Conservation (phyloP, 768 basidiomycete species). For the Hysterangium stoloniferum region DNA sequence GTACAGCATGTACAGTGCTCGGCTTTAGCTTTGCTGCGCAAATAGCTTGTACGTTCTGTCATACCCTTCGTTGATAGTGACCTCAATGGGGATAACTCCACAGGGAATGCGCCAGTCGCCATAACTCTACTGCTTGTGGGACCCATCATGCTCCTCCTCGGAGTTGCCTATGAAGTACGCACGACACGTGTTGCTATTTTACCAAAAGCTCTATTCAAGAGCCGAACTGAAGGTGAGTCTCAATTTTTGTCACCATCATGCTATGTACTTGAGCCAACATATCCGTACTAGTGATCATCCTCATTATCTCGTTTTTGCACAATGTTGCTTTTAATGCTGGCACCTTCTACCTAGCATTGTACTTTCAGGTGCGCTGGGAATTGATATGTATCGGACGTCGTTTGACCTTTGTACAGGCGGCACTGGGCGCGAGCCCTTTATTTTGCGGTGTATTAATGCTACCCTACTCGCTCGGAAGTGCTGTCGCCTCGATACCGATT, state of each 20-base stretch:
- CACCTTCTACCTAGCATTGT: constrained; percentile 80
- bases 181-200: constrained; percentile 68
- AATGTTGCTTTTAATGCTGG: constrained; percentile 79
- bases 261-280: constrained; percentile 10
- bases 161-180: constrained; percentile 58
- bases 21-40: constrained; percentile 73
- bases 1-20: constrained; percentile 65
- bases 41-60: constrained; percentile 56
- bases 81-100: constrained; percentile 15
- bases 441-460: constrained; percentile 68
- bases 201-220: constrained; percentile 53
- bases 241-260: background rate
- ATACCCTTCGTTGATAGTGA: constrained; percentile 12
- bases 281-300: constrained; percentile 44
- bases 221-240: constrained; percentile 49
- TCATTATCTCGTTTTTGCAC: constrained; percentile 69
- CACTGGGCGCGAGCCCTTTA: constrained; percentile 61
- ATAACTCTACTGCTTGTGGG: constrained; percentile 54
- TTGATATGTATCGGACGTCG: constrained; percentile 1
- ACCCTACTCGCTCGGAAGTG: constrained; percentile 81
- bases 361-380: constrained; percentile 53
- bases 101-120: constrained; percentile 61
- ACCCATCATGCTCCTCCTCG: constrained; percentile 43
- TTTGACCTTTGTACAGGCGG: constrained; percentile 39
- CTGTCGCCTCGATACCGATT: constrained; percentile 75